These are phyloP conservation scores for Toxoplasma gondii DNA, from an alignment of 169 alveolate genomes.

Conservation along the genomic window DNA sequence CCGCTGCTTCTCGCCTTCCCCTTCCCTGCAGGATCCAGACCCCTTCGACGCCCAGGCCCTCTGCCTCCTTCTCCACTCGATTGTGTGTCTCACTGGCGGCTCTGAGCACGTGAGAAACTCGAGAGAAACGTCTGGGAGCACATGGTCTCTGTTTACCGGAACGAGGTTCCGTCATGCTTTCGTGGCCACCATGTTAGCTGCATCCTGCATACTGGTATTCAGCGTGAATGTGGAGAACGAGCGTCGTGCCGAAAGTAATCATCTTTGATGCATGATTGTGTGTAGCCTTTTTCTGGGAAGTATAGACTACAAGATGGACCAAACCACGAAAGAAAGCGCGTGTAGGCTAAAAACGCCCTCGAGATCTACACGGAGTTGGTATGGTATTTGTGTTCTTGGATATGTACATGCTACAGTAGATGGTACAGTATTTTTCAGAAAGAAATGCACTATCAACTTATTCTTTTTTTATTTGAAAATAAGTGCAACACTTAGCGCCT, in stretches of 20 bases:
- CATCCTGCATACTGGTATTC: not conserved
- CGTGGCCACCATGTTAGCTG: not conserved
- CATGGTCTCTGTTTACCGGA: too few species aligned
- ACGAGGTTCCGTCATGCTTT: not conserved
- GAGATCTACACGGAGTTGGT: too few species aligned
- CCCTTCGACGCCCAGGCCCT: constrained; percentile 52
- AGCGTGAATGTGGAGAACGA: not conserved
- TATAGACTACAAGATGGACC: too few species aligned
- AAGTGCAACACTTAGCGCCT: too few species aligned
- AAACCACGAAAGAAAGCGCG: too few species aligned
- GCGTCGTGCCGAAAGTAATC: not conserved
- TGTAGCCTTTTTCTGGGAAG: too few species aligned
- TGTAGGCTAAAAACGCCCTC: too few species aligned
- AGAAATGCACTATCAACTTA: too few species aligned
- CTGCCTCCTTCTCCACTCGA: constrained; percentile 42
- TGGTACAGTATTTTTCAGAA: too few species aligned
- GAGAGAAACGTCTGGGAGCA: not conserved
- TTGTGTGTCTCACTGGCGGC: constrained; percentile 52
- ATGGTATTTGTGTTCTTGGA: too few species aligned
- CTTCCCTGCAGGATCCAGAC: constrained; percentile 15
- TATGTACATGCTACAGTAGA: too few species aligned
- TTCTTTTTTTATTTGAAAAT: too few species aligned
- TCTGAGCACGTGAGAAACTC: constrained; percentile 8
- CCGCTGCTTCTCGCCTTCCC: not conserved
- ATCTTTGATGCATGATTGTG: not conserved